Conservation (phyloP, 345 rosid species). For the Noccaea bulbosa region DNA sequence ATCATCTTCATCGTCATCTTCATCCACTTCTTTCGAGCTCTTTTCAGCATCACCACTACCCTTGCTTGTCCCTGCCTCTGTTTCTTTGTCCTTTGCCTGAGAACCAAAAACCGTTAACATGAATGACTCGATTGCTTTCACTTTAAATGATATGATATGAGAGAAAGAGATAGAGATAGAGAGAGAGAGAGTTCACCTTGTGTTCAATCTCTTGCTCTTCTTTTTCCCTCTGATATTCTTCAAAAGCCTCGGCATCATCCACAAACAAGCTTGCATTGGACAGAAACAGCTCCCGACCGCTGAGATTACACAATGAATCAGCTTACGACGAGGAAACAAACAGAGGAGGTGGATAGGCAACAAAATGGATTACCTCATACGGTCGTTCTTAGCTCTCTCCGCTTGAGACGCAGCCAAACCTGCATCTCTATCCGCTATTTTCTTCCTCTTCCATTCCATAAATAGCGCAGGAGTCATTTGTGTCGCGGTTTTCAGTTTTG, state of each 20-base stretch:
- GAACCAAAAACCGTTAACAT: constrained; percentile 2
- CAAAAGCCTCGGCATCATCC: constrained; percentile 95
- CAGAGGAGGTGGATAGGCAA: constrained; percentile 9
- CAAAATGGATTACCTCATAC: constrained; percentile 70
- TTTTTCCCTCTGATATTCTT: constrained; percentile 79
- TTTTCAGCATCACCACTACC: constrained; percentile 35
- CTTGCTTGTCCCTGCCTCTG: constrained; percentile 47
- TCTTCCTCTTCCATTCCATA: constrained; percentile 90
- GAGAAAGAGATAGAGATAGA: background rate
- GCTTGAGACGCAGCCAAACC: constrained; percentile 83
- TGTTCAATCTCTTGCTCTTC: constrained; percentile 56
- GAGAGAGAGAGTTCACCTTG: constrained; percentile 45
- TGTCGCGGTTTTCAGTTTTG: constrained; percentile 65
- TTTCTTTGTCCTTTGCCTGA: constrained; percentile 42
- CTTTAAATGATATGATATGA: no score
- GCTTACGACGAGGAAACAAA: no score
- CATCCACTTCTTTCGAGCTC: constrained; percentile 26
- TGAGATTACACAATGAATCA: constrained; percentile 47
- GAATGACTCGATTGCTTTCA: no score
- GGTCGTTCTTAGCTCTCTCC: constrained; percentile 96
- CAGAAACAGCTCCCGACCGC: constrained; percentile 97
- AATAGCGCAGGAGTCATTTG: constrained; percentile 91
- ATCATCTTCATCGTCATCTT: constrained; percentile 38
- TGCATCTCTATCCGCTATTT: constrained; percentile 78
- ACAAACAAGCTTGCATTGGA: constrained; percentile 89